These are phyloP conservation scores for Neonothopanus nambi DNA, from an alignment of 1,284 basidiomycete genomes.

Conservation along the genomic window DNA sequence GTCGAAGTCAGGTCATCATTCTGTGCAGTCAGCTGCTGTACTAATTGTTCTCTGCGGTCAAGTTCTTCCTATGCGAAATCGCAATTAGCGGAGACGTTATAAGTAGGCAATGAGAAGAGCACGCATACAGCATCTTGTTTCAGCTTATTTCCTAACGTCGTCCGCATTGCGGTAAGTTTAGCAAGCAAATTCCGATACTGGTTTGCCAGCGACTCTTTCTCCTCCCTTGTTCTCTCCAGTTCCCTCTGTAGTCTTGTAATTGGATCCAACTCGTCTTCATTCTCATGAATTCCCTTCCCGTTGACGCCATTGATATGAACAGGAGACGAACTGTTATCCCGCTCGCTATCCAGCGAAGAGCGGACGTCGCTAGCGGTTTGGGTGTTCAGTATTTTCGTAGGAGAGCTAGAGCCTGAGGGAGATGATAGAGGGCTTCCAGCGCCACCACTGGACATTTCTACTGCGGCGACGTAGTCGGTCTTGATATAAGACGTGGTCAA, in stretches of 20 bases:
- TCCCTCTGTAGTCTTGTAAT: constrained; percentile 57
- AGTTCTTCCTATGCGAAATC: constrained; percentile 82
- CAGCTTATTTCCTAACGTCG: constrained; percentile 90
- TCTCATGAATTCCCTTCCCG: constrained; percentile 26
- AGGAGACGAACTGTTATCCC: constrained; percentile 26
- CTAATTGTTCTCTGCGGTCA: constrained; percentile 82
- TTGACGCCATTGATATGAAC: constrained; percentile 26
- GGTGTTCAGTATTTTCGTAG: not conserved
- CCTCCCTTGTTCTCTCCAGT: constrained; percentile 63
- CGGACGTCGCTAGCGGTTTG: constrained; percentile 6
- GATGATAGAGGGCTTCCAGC: not conserved
- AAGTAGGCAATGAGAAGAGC: constrained; percentile 11
- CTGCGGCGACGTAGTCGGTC: too few species aligned
- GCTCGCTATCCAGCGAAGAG: constrained; percentile 35
- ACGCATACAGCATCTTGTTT: constrained; percentile 91
- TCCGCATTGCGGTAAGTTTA: constrained; percentile 92
- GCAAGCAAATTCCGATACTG: constrained; percentile 88
- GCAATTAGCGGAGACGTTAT: constrained; percentile 16
- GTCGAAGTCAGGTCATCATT: constrained; percentile 73
- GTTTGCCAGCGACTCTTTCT: constrained; percentile 82
- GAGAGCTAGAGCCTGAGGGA: not conserved
- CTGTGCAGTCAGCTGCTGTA: constrained; percentile 74
- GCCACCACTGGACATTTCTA: not conserved
- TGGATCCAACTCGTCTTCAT: constrained; percentile 41
- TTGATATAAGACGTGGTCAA: too few species aligned